Conservation (phyloP, 805 yeast species). For the Monosporozyma yasuniensis region DNA sequence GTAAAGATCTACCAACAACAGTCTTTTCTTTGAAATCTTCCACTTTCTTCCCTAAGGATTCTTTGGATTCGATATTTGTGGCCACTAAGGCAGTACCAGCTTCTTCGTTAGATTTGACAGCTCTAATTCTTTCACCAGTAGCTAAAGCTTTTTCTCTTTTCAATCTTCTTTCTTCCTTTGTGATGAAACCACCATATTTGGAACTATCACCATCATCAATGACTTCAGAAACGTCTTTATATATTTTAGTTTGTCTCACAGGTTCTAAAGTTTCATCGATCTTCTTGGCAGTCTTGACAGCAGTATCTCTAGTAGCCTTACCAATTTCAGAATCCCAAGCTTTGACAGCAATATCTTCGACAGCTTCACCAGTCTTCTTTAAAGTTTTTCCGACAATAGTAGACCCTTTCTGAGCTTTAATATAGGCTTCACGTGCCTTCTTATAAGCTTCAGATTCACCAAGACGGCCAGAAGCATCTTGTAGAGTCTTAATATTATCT, state of each 20-base stretch:
- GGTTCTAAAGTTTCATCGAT: constrained; percentile 88
- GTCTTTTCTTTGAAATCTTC: constrained; percentile 60
- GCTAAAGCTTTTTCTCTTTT: constrained; percentile 59
- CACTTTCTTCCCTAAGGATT: constrained; percentile 55
- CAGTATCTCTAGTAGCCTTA: constrained; percentile 77
- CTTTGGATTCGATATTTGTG: constrained; percentile 71
- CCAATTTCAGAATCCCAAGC: constrained; percentile 98
- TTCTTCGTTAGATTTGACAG: constrained; percentile 66
- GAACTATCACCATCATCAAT: constrained; percentile 87
- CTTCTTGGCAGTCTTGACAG: constrained; percentile 70
- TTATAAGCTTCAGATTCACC: constrained; percentile 92
- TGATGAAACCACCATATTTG: constrained; percentile 85
- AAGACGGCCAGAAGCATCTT: constrained; percentile 90
- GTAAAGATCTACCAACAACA: constrained; percentile 55
- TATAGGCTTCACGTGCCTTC: constrained; percentile 86
- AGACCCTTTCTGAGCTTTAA: constrained; percentile 65
- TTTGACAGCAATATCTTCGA: constrained; percentile 78
- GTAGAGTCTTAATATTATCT: constrained; percentile 86
- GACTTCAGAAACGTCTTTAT: constrained; percentile 79
- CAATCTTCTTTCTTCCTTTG: constrained; percentile 67
- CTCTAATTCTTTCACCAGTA: constrained; percentile 52
- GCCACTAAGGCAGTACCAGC: constrained; percentile 79
- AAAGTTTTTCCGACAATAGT: constrained; percentile 67
- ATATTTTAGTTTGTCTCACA: constrained; percentile 79
- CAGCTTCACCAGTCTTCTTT: constrained; percentile 84